A percentile compares a stretch with the other conserved stretches of the same genome.
These are phyloP conservation scores for Pichia gijzeniarum DNA, from an alignment of 805 yeast genomes.

Conservation along the genomic window DNA sequence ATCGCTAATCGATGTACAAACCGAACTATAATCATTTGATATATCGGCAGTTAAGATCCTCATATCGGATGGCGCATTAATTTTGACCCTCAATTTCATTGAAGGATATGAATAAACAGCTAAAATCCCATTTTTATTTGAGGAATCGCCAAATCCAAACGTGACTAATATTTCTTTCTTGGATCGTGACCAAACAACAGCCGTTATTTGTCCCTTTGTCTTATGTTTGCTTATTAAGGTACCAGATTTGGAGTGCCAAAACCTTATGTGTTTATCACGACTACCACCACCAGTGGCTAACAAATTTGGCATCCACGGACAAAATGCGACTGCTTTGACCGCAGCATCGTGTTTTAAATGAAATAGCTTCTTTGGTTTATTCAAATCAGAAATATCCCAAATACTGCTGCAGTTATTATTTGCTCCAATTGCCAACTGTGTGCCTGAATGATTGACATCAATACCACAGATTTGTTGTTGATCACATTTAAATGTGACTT, in stretches of 20 bases:
- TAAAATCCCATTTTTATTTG: slow-evolving; percentile 44
- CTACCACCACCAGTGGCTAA: slow-evolving; percentile 91
- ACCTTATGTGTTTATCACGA: slow-evolving; percentile 69
- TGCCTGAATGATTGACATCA: slow-evolving; percentile 46
- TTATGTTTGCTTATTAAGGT: slow-evolving; percentile 51
- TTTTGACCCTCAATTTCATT: slow-evolving; percentile 42
- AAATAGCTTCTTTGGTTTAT: slow-evolving; percentile 39
- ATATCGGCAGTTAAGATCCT: slow-evolving; percentile 61
- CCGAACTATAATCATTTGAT: slow-evolving; percentile 55
- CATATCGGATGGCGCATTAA: slow-evolving; percentile 42
- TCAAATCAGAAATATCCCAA: slow-evolving; percentile 53
- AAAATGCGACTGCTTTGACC: slow-evolving; percentile 81
- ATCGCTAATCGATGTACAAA: slow-evolving; percentile 76
- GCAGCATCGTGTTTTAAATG: slow-evolving; percentile 72
- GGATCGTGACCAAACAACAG: slow-evolving; percentile 66
- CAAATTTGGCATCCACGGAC: slow-evolving; percentile 81
- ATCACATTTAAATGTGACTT: slow-evolving; percentile 37
- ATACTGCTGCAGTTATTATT: slow-evolving; percentile 76
- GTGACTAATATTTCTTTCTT: slow-evolving; percentile 67
- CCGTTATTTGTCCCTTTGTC: slow-evolving; percentile 72
- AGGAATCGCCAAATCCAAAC: slow-evolving; percentile 65
- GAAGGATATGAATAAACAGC: slow-evolving; percentile 64
- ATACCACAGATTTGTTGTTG: slow-evolving; percentile 63
- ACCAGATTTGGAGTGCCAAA: slow-evolving; percentile 84
- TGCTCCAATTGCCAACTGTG: slow-evolving; percentile 71